These are phyloP conservation scores for Rhynchosporium secalis DNA, from an alignment of 2,329 filamentous ascomycete species.

Conservation along the genomic window DNA sequence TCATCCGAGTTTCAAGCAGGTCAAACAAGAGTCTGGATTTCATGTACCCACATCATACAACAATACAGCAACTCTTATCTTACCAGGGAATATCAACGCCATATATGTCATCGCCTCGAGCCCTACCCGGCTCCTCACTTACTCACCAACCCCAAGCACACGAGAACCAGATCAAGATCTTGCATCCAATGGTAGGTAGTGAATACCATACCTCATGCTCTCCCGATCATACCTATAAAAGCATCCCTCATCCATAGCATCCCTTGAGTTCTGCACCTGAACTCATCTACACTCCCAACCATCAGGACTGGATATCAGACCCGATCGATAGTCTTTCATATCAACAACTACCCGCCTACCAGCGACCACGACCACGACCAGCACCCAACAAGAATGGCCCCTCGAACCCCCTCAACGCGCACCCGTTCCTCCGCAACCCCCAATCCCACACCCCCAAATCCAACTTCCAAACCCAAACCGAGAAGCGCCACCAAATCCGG, in stretches of 20 bases:
- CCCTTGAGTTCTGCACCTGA: neutral
- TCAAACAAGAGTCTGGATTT: neutral
- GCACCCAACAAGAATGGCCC: neutral
- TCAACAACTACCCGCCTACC: too few relatives aligned
- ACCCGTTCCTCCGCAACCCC: too few relatives aligned
- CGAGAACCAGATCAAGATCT: neutral
- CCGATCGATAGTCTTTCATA: too few relatives aligned
- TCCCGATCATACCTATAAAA: neutral
- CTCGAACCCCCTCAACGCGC: neutral
- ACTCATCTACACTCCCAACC: neutral
- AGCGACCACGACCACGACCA: too few relatives aligned
- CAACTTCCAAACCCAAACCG: neutral
- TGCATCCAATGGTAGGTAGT: neutral
- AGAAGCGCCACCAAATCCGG: neutral
- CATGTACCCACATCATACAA: neutral
- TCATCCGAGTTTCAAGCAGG: neutral
- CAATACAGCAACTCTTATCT: neutral
- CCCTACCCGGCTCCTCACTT: neutral
- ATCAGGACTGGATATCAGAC: neutral
- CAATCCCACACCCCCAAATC: neutral
- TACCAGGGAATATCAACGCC: neutral
- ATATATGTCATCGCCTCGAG: slow-evolving; percentile 1
- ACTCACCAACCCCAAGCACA: neutral
- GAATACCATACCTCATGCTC: neutral
- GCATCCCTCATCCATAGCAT: slow-evolving; percentile 1